These are phyloP conservation scores for Aquilaria malaccensis DNA, from an alignment of 345 rosid species.

Conservation along the genomic window DNA sequence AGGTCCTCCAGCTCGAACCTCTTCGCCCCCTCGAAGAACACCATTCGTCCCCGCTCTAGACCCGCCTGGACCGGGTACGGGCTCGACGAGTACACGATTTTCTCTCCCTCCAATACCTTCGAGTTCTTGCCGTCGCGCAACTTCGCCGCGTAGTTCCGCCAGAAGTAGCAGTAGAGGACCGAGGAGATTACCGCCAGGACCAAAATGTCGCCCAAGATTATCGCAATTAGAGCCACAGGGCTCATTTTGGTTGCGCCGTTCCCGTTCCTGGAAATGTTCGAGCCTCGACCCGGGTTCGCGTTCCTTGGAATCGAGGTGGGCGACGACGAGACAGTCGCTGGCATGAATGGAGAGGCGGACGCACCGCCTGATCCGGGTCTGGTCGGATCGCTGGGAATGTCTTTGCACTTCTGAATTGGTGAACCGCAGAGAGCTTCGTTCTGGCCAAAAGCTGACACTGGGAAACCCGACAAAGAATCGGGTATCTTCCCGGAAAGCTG, in stretches of 20 bases:
- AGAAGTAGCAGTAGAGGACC: slow-evolving; percentile 81
- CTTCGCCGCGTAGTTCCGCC: slow-evolving; percentile 57
- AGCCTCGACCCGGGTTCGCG: slow-evolving; percentile 13
- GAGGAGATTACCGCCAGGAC: slow-evolving; percentile 59
- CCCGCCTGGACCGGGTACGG: slow-evolving; percentile 62
- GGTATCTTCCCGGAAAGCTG: slow-evolving; percentile 64
- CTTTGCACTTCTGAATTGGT: slow-evolving; percentile 43
- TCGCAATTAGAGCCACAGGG: slow-evolving; percentile 54
- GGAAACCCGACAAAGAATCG: slow-evolving; percentile 46
- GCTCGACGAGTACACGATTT: slow-evolving; percentile 80
- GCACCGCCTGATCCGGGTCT: slow-evolving; percentile 65
- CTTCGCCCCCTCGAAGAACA: slow-evolving; percentile 74
- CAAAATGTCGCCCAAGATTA: slow-evolving; percentile 56
- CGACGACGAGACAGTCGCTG: slow-evolving; percentile 52
- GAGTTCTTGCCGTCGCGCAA: slow-evolving; percentile 47
- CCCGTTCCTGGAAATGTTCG: slow-evolving; percentile 12
- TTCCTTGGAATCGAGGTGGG: slow-evolving; percentile 46
- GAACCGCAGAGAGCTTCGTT: slow-evolving; percentile 67
- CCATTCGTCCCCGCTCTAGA: slow-evolving; percentile 76
- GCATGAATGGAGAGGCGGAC: slow-evolving; percentile 46
- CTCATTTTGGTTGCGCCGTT: slow-evolving; percentile 32
- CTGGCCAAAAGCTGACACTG: slow-evolving; percentile 43
- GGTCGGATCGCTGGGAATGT: slow-evolving; percentile 32
- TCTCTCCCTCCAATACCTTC: slow-evolving; percentile 68
- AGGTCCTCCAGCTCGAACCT: slow-evolving; percentile 85